A percentile compares a stretch with the other conserved stretches of the same genome.
Conservation (phyloP, 140 eudicot species). For the Oenanthe javanica region DNA sequence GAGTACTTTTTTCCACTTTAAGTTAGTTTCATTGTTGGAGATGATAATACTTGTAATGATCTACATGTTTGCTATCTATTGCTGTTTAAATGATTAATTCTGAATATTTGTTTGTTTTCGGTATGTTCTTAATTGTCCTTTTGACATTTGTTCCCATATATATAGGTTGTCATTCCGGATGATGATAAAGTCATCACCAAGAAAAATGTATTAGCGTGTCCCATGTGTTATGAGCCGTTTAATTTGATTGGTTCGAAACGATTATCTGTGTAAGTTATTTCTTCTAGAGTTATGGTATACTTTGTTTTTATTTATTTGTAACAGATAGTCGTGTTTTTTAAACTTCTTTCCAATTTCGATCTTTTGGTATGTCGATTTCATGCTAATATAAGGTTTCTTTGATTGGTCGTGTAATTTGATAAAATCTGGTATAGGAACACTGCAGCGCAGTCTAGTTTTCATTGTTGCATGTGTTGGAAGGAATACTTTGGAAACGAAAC, state of each 20-base stretch:
- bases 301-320: neutral
- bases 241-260: slow-evolving; percentile 40
- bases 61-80: neutral
- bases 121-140: neutral
- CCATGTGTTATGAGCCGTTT: slow-evolving; percentile 58
- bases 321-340: neutral
- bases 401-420: slow-evolving; percentile 1
- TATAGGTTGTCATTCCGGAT: slow-evolving; percentile 32
- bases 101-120: neutral
- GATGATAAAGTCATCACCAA: slow-evolving; percentile 22
- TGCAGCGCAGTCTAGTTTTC: slow-evolving; percentile 33
- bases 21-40: too few species aligned
- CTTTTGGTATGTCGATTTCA: neutral
- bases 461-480: slow-evolving; percentile 50
- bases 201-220: slow-evolving; percentile 58
- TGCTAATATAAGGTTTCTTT: neutral
- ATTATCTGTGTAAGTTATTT: slow-evolving; percentile 58
- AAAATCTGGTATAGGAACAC: slow-evolving; percentile 34
- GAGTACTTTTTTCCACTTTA: too few species aligned
- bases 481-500: slow-evolving; percentile 52
- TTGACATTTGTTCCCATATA: neutral
- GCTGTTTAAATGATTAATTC: neutral
- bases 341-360: neutral
- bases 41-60: too few species aligned
- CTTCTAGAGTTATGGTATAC: neutral